Percentiles rank a stretch among this genome's conserved stretches.
Evolutionary conservation across 1,284 basidiomycete genomes (phyloP).

Genomic region (Fomitiporia mediterranea): DNA sequence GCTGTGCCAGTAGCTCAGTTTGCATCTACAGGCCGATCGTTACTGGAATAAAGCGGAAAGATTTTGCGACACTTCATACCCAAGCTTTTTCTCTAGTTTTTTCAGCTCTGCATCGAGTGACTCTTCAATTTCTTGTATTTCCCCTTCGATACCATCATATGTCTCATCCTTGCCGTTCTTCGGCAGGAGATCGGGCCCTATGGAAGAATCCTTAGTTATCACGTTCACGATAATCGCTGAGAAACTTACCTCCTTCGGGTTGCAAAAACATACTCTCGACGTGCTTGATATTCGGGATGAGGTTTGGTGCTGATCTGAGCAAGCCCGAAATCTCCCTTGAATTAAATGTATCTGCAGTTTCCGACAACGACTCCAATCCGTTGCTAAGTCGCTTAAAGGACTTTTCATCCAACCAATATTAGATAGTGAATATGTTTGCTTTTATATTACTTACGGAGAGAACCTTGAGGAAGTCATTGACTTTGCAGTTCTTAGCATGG

Average conservation of each 20-base stretch:
- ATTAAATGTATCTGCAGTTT: constrained; percentile 67
- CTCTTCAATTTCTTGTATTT: constrained; percentile 65
- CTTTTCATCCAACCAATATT: constrained; percentile 36
- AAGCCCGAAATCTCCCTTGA: constrained; percentile 73
- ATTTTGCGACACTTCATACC: constrained; percentile 35
- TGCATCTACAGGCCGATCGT: constrained; percentile 34
- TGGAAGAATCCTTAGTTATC: constrained; percentile 33
- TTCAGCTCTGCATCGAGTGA: constrained; percentile 64
- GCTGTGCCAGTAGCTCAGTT: constrained; percentile 80
- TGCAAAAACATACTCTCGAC: constrained; percentile 70
- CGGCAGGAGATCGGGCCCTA: constrained; percentile 67
- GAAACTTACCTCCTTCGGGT: constrained; percentile 55
- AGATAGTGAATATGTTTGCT: background rate
- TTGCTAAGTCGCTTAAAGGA: constrained; percentile 71
- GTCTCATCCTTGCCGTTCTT: constrained; percentile 77
- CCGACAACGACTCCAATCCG: constrained; percentile 59
- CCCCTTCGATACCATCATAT: constrained; percentile 73
- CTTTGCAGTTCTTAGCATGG: constrained; percentile 85
- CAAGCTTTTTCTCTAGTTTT: constrained; percentile 54
- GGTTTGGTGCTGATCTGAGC: constrained; percentile 77
- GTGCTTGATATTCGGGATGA: constrained; percentile 64
- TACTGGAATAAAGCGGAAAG: constrained; percentile 10
- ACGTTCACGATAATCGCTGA: no score
- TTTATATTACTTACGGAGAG: constrained; percentile 49
- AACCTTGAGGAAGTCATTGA: constrained; percentile 83